A percentile compares a stretch with the other conserved stretches of the same genome.
phyloP scores from a whole-genome alignment of 1,284 basidiomycete genomes.

The Garcileccinum viscosum region DNA sequence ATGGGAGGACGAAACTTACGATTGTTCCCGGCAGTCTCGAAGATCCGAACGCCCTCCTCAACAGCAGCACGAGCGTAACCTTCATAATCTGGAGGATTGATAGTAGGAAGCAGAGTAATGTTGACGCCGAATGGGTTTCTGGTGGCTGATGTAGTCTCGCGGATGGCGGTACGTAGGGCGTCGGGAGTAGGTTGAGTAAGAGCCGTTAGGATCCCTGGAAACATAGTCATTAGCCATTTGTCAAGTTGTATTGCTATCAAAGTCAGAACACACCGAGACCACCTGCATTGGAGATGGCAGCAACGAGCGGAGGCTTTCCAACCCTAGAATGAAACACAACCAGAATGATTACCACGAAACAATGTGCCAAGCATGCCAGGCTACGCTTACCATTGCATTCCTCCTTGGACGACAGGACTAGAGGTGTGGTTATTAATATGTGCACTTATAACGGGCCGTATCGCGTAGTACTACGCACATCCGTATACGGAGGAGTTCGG shows the following conservation, averaged over 20 bases:
- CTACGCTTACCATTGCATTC: conserved; percentile 80
- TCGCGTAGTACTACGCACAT: conserved; percentile 39
- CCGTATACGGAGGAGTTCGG: conserved; percentile 44
- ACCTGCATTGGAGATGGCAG: conserved; percentile 87
- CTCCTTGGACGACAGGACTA: conserved; percentile 80
- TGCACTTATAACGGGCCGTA: background rate
- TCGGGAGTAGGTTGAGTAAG: conserved; percentile 88
- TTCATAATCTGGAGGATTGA: conserved; percentile 90
- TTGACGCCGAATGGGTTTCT: conserved; percentile 89
- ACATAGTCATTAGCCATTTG: conserved; percentile 1
- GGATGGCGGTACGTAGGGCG: conserved; percentile 84
- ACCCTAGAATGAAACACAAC: conserved; percentile 58
- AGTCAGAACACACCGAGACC: conserved; percentile 65
- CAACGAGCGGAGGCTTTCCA: conserved; percentile 73
- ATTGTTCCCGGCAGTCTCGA: conserved; percentile 94
- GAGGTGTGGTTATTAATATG: conserved; percentile 17
- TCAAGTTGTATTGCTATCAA: conserved; percentile 2
- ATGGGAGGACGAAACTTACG: conserved; percentile 55
- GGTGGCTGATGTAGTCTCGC: conserved; percentile 75
- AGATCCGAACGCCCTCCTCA: conserved; percentile 87
- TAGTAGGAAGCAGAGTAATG: conserved; percentile 88
- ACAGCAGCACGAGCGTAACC: conserved; percentile 84
- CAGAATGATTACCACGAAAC: conserved; percentile 5
- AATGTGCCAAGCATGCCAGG: conserved; percentile 17
- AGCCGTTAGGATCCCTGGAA: conserved; percentile 80